Evolutionary conservation across 2,329 filamentous ascomycete genomes (phyloP).

Genomic region (Beauveria sp.): DNA sequence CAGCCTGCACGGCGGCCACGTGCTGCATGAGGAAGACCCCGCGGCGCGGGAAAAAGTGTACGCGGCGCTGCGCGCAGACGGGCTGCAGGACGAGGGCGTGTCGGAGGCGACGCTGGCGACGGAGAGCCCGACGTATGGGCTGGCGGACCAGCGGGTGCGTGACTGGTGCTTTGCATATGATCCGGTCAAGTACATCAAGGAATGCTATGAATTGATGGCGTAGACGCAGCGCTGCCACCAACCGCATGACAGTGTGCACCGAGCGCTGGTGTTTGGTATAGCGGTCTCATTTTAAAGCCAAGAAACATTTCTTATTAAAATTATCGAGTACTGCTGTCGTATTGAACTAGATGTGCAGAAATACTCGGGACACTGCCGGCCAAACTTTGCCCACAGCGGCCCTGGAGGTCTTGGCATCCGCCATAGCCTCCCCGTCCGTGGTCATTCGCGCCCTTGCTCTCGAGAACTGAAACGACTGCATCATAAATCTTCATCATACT

Average conservation of each 20-base stretch:
- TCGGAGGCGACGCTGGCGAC: not conserved
- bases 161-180: constrained; percentile 10
- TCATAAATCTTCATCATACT: not conserved
- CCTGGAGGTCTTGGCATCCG: no score
- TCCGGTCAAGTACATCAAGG: not conserved
- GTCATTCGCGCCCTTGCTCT: no score
- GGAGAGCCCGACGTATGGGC: constrained; percentile 1
- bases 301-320: no score
- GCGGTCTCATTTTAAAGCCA: no score
- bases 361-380: no score
- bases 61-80: constrained; percentile 9
- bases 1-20: constrained; percentile 13
- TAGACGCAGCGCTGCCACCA: not conserved
- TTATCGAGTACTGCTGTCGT: no score
- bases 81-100: not conserved
- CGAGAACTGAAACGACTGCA: not conserved
- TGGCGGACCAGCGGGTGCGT: constrained; percentile 1
- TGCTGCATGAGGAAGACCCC: constrained; percentile 8
- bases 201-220: not conserved
- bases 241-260: no score
- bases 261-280: no score
- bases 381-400: no score
- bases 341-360: no score
- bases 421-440: no score
- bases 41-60: constrained; percentile 9